Percentiles rank a stretch among this genome's conserved stretches.
Conservation (phyloP, 257 asterid genomes). For the Solanum etuberosum region DNA sequence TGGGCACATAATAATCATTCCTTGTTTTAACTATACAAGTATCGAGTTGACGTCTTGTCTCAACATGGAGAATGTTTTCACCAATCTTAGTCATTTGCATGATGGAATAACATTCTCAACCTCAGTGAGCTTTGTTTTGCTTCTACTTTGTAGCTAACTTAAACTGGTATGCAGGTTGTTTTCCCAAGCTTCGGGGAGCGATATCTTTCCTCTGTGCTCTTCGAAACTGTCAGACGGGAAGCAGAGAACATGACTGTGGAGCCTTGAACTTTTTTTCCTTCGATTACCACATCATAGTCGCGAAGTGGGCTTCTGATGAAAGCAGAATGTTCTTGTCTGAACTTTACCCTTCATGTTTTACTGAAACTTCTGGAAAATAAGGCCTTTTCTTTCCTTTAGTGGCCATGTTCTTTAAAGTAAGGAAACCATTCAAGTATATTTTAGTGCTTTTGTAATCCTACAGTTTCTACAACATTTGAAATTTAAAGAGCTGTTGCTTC, state of each 20-base stretch:
- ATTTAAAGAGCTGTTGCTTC: neutral
- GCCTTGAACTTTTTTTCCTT: slow-evolving; percentile 22
- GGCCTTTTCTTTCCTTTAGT: neutral
- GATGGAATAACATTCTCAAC: neutral
- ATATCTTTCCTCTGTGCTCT: slow-evolving; percentile 75
- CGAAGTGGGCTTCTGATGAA: neutral
- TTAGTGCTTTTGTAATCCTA: neutral
- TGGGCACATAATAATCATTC: neutral
- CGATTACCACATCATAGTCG: neutral
- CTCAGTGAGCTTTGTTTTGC: neutral
- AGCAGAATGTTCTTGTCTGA: neutral
- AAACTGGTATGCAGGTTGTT: slow-evolving; percentile 33
- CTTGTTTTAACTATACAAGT: neutral
- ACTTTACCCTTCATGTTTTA: neutral
- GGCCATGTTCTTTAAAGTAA: neutral
- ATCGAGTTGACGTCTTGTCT: neutral
- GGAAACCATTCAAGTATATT: neutral
- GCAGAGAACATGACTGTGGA: slow-evolving; percentile 77
- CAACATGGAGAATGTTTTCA: neutral
- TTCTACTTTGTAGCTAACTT: neutral
- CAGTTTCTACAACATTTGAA: neutral
- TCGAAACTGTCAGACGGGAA: slow-evolving; percentile 62
- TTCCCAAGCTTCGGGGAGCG: slow-evolving; percentile 96
- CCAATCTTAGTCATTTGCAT: neutral
- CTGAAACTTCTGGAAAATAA: neutral